A percentile compares a stretch with the other conserved stretches of the same genome.
These are phyloP conservation scores for Phytophthora idaei DNA, from an alignment of 352 stramenopile species.

Conservation along the genomic window DNA sequence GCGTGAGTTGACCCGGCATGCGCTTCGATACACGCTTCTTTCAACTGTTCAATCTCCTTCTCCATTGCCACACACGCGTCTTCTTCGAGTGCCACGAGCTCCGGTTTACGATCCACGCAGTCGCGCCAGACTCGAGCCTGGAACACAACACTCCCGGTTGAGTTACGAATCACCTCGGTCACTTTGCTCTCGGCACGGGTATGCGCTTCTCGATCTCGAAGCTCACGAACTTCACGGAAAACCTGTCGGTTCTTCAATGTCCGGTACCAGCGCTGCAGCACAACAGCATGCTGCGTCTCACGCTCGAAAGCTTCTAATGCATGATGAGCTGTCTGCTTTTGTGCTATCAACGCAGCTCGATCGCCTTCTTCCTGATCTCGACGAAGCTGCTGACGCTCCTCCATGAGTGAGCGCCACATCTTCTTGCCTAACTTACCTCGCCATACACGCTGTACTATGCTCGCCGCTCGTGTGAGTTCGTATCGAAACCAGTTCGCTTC, in stretches of 20 bases:
- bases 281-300: constrained; percentile 38
- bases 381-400: constrained; percentile 45
- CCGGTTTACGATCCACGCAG: constrained; percentile 54
- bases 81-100: constrained; percentile 54
- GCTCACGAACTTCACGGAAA: constrained; percentile 46
- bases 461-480: constrained; percentile 37
- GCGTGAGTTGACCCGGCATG: constrained; percentile 48
- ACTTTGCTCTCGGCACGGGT: constrained; percentile 45
- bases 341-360: constrained; percentile 58
- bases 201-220: constrained; percentile 26
- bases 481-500: constrained; percentile 39
- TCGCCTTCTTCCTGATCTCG: constrained; percentile 65
- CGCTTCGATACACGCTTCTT: constrained; percentile 46
- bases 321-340: constrained; percentile 66
- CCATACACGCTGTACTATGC: constrained; percentile 65
- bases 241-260: constrained; percentile 65
- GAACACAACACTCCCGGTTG: constrained; percentile 57
- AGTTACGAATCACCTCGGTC: constrained; percentile 27
- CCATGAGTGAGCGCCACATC: constrained; percentile 60
- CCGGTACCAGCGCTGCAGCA: constrained; percentile 72
- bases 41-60: constrained; percentile 54
- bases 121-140: constrained; percentile 75
- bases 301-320: constrained; percentile 53
- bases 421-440: constrained; percentile 58
- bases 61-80: constrained; percentile 46